Evolutionary conservation across 1,139 yeast species (phyloP), one percentile per base, ranked within the genome.

Genomic region (Suhomyces ambrosiae): DNA sequence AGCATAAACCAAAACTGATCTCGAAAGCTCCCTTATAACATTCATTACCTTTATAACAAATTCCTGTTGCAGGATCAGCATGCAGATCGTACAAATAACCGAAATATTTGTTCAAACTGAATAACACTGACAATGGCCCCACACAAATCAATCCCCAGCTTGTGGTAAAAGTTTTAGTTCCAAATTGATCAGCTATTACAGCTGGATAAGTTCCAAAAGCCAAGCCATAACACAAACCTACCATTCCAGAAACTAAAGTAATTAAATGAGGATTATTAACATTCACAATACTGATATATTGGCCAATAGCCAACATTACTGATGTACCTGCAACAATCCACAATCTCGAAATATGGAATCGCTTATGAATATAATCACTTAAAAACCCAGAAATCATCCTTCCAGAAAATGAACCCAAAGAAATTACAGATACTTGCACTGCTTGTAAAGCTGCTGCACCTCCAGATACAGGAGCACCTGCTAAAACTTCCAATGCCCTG

Each of bases 131-230:
- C 30, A 68, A 48, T 2, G 75, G 74, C 1, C 75, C 76, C 0
- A 72, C 63, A 45, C 75, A 67, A 4, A 69, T 56, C 37, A 71
- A 56, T 1, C 76, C 77, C 76, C 77, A 71, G 4, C 65, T 63
- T 1, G 76, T 69, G 1, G 74, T 61, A 38, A 71, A 71, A 0
- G 66, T 55, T 23, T 48, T 54, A 0, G 74, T 65, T 2, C 76
- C 77, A 52, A 68, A 70, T 25, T 52, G 52, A 43, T 71, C 77
- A 1, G 76, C 76, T 29, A 71, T 65, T 4, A 71, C 60, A 1
- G 77, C 76, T 5, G 77, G 77, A 42, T 70, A 71, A 0, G 69
- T 65, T 1, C 76, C 76, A 48, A 65, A 69, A 3, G 61, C 49
- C 23, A 69, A 54, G 0, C 77, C 77, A 46, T 68, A 71, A 28